Percentiles rank a stretch among this genome's conserved stretches.
phyloP scores from a whole-genome alignment of 2,329 filamentous ascomycete genomes.

The Ophiostoma sp. region DNA sequence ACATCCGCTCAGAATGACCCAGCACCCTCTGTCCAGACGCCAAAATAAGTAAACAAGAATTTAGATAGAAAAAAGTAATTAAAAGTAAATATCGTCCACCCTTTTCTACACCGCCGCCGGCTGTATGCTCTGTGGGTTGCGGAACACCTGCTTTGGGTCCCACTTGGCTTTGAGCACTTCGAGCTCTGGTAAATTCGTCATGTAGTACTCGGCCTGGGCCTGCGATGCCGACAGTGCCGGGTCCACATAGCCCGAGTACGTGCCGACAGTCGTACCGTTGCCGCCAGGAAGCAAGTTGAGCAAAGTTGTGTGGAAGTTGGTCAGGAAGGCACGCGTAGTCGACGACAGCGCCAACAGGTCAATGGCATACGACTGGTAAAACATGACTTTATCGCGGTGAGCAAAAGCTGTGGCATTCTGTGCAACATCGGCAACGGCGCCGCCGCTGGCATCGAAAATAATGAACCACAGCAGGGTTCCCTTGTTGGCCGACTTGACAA shows the following conservation, averaged over 20 bases:
- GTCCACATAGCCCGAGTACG: constrained; percentile 66
- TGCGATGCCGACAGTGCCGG: constrained; percentile 42
- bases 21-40: constrained; percentile 1
- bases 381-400: constrained; percentile 64
- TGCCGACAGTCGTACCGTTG: constrained; percentile 40
- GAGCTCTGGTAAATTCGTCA: constrained; percentile 50
- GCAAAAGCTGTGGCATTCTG: constrained; percentile 60
- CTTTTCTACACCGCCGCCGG: constrained; percentile 2
- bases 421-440: constrained; percentile 58
- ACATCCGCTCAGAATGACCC: neutral
- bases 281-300: constrained; percentile 41
- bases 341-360: constrained; percentile 48
- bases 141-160: constrained; percentile 57
- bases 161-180: constrained; percentile 51
- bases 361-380: constrained; percentile 62
- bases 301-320: constrained; percentile 49
- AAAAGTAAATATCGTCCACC: too few relatives aligned
- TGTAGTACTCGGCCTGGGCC: constrained; percentile 57
- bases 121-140: constrained; percentile 57
- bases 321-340: constrained; percentile 52
- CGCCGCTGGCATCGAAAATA: constrained; percentile 63
- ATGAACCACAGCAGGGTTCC: constrained; percentile 60
- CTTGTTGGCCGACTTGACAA: constrained; percentile 50
- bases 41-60: neutral
- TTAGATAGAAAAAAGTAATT: neutral